Evolutionary conservation across 495 filamentous ascomycete genomes (phyloP).

Genomic region (Recurvomyces mirabilis): DNA sequence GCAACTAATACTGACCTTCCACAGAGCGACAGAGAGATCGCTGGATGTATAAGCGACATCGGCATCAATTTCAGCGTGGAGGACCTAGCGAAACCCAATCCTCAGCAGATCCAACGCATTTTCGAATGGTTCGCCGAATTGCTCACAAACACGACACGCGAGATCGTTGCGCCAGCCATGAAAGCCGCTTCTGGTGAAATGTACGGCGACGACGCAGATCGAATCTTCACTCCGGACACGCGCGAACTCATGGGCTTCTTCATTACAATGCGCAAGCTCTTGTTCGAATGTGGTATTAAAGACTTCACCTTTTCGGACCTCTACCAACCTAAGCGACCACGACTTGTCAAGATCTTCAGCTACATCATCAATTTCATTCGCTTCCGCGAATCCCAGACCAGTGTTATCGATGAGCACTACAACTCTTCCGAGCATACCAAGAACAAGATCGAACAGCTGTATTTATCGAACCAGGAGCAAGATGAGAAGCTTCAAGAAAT

Average conservation of each 20-base stretch:
- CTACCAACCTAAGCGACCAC: slow-evolving; percentile 73
- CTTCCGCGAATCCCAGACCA: slow-evolving; percentile 82
- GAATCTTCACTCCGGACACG: slow-evolving; percentile 71
- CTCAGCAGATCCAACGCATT: slow-evolving; percentile 86
- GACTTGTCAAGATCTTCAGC: slow-evolving; percentile 82
- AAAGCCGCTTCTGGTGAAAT: slow-evolving; percentile 77
- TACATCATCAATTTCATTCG: slow-evolving; percentile 97
- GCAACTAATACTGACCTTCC: too few species aligned
- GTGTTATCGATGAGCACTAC: slow-evolving; percentile 80
- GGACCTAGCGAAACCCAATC: slow-evolving; percentile 86
- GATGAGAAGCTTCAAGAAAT: slow-evolving; percentile 71
- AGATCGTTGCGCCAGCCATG: slow-evolving; percentile 90
- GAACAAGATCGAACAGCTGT: slow-evolving; percentile 73
- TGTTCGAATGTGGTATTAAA: slow-evolving; percentile 77
- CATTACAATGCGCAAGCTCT: slow-evolving; percentile 58
- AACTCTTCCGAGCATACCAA: slow-evolving; percentile 80
- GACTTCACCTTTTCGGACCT: slow-evolving; percentile 91
- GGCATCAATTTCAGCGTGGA: slow-evolving; percentile 77
- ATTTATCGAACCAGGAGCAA: slow-evolving; percentile 74
- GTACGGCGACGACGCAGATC: slow-evolving; percentile 64
- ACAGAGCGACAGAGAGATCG: slow-evolving; percentile 75
- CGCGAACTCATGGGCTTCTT: slow-evolving; percentile 92
- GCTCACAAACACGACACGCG: slow-evolving; percentile 79
- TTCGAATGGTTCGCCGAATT: slow-evolving; percentile 96
- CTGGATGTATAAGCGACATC: slow-evolving; percentile 92